phyloP scores from a whole-genome alignment of 2,329 filamentous ascomycete genomes.

The Rhinocladiella mackenziei region DNA sequence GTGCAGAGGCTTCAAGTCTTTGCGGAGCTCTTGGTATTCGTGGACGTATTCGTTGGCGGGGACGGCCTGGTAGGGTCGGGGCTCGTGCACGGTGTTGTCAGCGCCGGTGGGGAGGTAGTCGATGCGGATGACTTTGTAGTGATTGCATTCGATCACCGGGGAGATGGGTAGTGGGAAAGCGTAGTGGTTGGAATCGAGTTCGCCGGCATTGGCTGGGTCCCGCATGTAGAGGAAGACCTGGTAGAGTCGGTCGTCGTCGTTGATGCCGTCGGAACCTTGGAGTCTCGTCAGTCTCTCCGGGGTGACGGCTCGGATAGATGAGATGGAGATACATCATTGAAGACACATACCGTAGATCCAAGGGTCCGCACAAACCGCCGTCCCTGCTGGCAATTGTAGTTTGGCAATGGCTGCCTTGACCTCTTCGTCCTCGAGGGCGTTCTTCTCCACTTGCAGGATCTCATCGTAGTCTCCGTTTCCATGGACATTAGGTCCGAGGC shows the following conservation, averaged over 20 bases:
- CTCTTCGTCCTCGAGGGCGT: slow-evolving; percentile 52
- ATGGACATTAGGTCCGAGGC: slow-evolving; percentile 50
- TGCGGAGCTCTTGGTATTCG: slow-evolving; percentile 57
- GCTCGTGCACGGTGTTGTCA: slow-evolving; percentile 50
- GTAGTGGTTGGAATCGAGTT: slow-evolving; percentile 66
- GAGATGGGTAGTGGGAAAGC: slow-evolving; percentile 64
- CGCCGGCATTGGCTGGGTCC: slow-evolving; percentile 56
- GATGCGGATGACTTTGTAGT: slow-evolving; percentile 63
- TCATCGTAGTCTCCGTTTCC: slow-evolving; percentile 58
- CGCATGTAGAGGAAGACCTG: slow-evolving; percentile 66
- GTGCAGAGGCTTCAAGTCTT: slow-evolving; percentile 61
- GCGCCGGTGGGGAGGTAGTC: slow-evolving; percentile 65
- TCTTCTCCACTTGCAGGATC: slow-evolving; percentile 55
- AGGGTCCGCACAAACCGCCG: slow-evolving; percentile 55
- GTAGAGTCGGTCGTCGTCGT: slow-evolving; percentile 51
- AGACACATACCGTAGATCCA: slow-evolving; percentile 63
- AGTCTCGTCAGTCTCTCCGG: background rate
- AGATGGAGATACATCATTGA: background rate
- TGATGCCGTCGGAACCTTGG: slow-evolving; percentile 50
- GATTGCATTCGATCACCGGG: slow-evolving; percentile 61
- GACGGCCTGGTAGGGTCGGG: slow-evolving; percentile 16
- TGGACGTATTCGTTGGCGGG: slow-evolving; percentile 64
- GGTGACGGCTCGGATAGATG: background rate
- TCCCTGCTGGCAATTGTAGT: slow-evolving; percentile 54
- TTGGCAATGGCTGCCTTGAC: slow-evolving; percentile 59